These are phyloP conservation scores for Suillus weaverae DNA, from an alignment of 768 basidiomycete genomes.

Conservation along the genomic window DNA sequence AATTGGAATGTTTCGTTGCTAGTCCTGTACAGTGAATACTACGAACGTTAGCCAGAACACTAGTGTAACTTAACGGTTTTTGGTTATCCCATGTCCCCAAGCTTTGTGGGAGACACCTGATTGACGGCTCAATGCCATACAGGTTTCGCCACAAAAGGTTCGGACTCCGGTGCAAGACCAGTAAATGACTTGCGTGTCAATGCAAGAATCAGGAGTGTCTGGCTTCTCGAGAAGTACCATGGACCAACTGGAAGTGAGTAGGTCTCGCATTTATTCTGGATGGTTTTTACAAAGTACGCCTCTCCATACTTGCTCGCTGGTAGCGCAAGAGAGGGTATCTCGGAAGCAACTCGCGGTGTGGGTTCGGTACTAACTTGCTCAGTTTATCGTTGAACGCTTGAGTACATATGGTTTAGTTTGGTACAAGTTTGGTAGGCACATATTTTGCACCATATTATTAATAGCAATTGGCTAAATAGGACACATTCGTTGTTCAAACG, in stretches of 20 bases:
- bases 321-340: background rate
- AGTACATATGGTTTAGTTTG: background rate
- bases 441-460: no score
- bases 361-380: no score
- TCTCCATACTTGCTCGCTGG: background rate
- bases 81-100: background rate
- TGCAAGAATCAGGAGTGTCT: conserved; percentile 6
- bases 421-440: background rate
- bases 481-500: background rate
- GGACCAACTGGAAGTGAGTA: background rate
- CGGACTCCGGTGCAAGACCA: background rate
- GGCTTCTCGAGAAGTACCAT: background rate
- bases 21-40: background rate
- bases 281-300: background rate
- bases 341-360: background rate
- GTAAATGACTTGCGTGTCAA: conserved; percentile 8
- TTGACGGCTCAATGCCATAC: background rate
- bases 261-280: background rate
- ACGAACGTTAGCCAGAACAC: background rate
- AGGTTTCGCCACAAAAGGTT: background rate
- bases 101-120: conserved; percentile 7
- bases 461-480: no score
- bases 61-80: background rate
- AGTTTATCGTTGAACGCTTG: no score
- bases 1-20: background rate